These are phyloP conservation scores for Irpex sp. DNA, from an alignment of 1,284 basidiomycete genomes.

Conservation along the genomic window DNA sequence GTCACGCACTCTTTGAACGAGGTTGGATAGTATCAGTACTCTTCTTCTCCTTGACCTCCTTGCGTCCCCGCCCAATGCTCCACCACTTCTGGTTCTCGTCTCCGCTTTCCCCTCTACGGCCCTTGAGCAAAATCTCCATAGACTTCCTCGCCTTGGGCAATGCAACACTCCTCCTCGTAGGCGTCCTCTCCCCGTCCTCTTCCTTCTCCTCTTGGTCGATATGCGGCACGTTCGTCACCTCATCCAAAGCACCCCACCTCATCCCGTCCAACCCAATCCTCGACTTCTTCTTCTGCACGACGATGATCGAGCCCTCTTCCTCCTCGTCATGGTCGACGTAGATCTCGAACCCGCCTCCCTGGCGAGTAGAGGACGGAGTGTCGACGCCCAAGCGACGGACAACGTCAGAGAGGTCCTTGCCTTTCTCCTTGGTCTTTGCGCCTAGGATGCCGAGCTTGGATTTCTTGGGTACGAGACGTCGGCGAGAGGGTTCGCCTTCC, in stretches of 20 bases:
- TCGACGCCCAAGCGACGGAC: slow-evolving; percentile 47
- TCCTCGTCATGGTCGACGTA: slow-evolving; percentile 65
- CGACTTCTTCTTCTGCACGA: slow-evolving; percentile 77
- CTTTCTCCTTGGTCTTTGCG: slow-evolving; percentile 24
- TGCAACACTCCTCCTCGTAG: neutral
- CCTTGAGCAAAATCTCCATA: slow-evolving; percentile 25
- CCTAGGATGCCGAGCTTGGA: slow-evolving; percentile 56
- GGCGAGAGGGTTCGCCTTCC: slow-evolving; percentile 31
- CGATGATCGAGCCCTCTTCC: slow-evolving; percentile 61
- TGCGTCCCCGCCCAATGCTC: slow-evolving; percentile 62
- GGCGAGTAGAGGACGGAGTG: slow-evolving; percentile 20
- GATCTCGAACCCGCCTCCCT: slow-evolving; percentile 56
- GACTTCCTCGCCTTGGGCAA: slow-evolving; percentile 20
- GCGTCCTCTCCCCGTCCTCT: neutral
- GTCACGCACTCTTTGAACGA: slow-evolving; percentile 40
- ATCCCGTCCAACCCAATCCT: slow-evolving; percentile 57
- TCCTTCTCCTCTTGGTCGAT: slow-evolving; percentile 7
- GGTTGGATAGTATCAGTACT: slow-evolving; percentile 34
- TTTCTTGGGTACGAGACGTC: slow-evolving; percentile 69
- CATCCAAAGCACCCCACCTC: slow-evolving; percentile 46
- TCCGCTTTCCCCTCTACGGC: slow-evolving; percentile 39
- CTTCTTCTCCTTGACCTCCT: slow-evolving; percentile 46
- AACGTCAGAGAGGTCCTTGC: slow-evolving; percentile 51
- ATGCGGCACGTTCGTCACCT: slow-evolving; percentile 51
- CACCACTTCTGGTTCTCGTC: slow-evolving; percentile 68